Evolutionary conservation across 306 rosid species (phyloP).

Genomic region (Lathyrus sativus): DNA sequence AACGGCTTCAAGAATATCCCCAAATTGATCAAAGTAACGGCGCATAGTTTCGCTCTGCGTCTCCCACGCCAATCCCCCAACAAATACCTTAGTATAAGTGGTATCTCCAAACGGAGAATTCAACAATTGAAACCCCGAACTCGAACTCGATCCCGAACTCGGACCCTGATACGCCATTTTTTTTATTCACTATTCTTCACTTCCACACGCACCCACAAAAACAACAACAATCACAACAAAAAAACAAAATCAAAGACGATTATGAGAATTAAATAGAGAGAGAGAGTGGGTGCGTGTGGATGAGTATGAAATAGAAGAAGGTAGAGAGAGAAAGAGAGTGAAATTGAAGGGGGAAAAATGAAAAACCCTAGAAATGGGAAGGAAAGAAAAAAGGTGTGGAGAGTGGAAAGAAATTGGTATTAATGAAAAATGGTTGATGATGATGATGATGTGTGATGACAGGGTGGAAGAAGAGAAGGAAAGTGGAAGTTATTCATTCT

Average conservation of each 20-base stretch:
- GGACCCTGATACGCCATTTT: constrained; percentile 85
- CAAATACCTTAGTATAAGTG: constrained; percentile 90
- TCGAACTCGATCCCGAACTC: constrained; percentile 80
- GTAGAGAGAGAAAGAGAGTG: constrained; percentile 1
- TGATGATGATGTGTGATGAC: constrained; percentile 37
- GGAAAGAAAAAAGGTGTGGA: constrained; percentile 31
- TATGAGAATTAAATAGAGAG: no score
- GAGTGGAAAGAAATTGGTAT: constrained; percentile 27
- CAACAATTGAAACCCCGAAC: constrained; percentile 71
- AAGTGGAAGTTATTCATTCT: constrained; percentile 28
- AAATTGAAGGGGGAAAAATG: background rate
- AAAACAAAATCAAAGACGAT: background rate
- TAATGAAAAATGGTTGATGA: constrained; percentile 41
- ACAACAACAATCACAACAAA: no score
- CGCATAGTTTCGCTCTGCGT: constrained; percentile 93
- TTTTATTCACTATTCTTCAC: constrained; percentile 10
- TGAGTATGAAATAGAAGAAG: constrained; percentile 15
- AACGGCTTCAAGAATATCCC: constrained; percentile 93
- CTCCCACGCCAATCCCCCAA: constrained; percentile 98
- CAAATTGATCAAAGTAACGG: constrained; percentile 78
- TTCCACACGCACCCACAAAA: constrained; percentile 29
- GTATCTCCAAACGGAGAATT: constrained; percentile 94
- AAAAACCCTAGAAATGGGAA: constrained; percentile 55
- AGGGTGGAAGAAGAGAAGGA: constrained; percentile 25
- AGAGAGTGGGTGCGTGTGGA: constrained; percentile 16